Conservation (phyloP, 768 basidiomycete species). For the Gyrodon lividus region DNA sequence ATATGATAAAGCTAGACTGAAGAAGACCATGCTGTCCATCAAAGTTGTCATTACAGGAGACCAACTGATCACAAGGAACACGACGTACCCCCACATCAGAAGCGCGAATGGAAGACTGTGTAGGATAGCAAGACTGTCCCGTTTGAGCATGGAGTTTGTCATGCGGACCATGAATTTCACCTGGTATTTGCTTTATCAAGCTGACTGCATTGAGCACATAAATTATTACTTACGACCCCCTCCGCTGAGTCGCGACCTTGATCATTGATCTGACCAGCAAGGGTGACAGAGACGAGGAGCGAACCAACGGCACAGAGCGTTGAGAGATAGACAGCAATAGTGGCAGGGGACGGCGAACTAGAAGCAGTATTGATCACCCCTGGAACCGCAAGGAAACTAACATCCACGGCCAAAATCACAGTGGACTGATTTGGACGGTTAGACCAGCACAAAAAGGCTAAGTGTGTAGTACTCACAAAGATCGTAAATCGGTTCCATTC, state of each 20-base stretch:
- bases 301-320: conserved; percentile 35
- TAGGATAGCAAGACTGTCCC: conserved; percentile 30
- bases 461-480: conserved; percentile 35
- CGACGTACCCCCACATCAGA: conserved; percentile 31
- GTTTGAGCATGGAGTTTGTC: conserved; percentile 13
- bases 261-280: conserved; percentile 36
- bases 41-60: too few relatives aligned
- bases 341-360: neutral
- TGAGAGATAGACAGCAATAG: conserved; percentile 36
- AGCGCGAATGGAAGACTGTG: conserved; percentile 34
- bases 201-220: too few relatives aligned
- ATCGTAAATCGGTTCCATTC: conserved; percentile 51
- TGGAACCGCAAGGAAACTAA: conserved; percentile 53
- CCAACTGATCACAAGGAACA: neutral
- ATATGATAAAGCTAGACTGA: too few relatives aligned
- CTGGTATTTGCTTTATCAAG: too few relatives aligned
- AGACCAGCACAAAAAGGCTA: neutral
- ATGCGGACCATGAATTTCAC: conserved; percentile 17
- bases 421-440: conserved; percentile 37
- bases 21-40: too few relatives aligned
- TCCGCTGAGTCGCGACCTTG: conserved; percentile 17
- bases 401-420: conserved; percentile 52
- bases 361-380: conserved; percentile 25
- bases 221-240: conserved; percentile 26
- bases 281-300: conserved; percentile 35